Conservation (phyloP, 805 yeast genomes). For the Yarrowia porcina region DNA sequence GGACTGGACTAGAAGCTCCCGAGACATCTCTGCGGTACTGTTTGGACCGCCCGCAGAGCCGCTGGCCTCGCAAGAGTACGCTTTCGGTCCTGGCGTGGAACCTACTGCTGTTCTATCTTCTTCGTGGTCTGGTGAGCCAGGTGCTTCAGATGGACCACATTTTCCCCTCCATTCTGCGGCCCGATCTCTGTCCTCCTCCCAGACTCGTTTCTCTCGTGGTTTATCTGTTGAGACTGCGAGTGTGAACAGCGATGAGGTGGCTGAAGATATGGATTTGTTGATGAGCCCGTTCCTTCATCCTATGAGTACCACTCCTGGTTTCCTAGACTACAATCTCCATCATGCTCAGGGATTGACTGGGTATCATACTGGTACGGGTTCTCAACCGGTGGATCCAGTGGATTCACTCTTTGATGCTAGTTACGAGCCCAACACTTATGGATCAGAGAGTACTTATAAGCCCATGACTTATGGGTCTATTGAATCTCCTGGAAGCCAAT, state of each 20-base stretch:
- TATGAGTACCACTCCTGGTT: neutral
- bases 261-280: neutral
- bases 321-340: too few species aligned
- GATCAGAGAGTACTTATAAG: too few species aligned
- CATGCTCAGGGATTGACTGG: too few species aligned
- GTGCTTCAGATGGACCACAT: neutral
- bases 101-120: neutral
- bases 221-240: neutral
- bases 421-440: too few species aligned
- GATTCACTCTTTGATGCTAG: too few species aligned
- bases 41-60: neutral
- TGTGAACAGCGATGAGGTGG: too few species aligned
- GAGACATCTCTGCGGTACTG: neutral
- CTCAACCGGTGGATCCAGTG: too few species aligned
- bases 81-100: neutral
- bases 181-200: conserved; percentile 9
- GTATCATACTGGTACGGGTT: too few species aligned
- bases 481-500: too few species aligned
- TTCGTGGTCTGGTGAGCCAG: conserved; percentile 3
- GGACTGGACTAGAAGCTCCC: neutral
- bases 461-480: too few species aligned
- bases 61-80: neutral
- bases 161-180: neutral
- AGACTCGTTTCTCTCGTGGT: neutral
- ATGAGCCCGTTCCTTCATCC: neutral